Evolutionary conservation across 1,139 yeast species (phyloP).

Genomic region (Candida anutae): DNA sequence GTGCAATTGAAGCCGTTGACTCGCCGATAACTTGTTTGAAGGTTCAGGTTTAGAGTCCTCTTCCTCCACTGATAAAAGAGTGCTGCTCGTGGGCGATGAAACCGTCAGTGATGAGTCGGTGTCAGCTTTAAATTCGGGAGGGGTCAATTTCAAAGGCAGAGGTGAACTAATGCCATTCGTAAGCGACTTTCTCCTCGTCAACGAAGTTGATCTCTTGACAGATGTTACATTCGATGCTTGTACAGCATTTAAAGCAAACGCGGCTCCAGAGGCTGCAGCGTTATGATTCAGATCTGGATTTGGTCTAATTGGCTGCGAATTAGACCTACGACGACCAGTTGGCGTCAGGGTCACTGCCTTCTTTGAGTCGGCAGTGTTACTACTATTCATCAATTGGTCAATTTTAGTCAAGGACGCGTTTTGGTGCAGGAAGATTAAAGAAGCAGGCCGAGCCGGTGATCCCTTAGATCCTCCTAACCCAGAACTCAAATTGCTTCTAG

Average conservation of each 20-base stretch:
- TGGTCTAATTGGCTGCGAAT: constrained; percentile 28
- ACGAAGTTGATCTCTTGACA: constrained; percentile 10
- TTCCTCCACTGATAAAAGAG: constrained; percentile 17
- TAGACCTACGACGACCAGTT: constrained; percentile 27
- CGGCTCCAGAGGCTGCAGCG: constrained; percentile 28
- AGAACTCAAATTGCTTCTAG: constrained; percentile 10
- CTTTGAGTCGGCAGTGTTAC: neutral
- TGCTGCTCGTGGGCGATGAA: neutral
- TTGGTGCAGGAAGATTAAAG: constrained; percentile 19
- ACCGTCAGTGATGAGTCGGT: constrained; percentile 6
- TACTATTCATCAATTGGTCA: constrained; percentile 4
- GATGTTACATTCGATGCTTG: constrained; percentile 2
- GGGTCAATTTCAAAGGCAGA: constrained; percentile 1
- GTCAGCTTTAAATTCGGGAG: too few relatives aligned
- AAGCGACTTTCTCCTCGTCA: constrained; percentile 1
- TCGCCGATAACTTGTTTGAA: constrained; percentile 21
- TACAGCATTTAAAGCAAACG: constrained; percentile 19
- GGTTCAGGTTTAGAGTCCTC: constrained; percentile 9
- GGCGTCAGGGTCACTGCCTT: constrained; percentile 5
- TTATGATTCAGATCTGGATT: constrained; percentile 4
- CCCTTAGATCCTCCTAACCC: constrained; percentile 1
- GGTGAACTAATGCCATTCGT: neutral
- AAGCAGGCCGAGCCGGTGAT: constrained; percentile 12
- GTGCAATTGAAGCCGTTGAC: constrained; percentile 35
- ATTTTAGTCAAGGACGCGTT: constrained; percentile 15